phyloP scores from a whole-genome alignment of 2,329 filamentous ascomycete genomes.

The Geosmithia flava region DNA sequence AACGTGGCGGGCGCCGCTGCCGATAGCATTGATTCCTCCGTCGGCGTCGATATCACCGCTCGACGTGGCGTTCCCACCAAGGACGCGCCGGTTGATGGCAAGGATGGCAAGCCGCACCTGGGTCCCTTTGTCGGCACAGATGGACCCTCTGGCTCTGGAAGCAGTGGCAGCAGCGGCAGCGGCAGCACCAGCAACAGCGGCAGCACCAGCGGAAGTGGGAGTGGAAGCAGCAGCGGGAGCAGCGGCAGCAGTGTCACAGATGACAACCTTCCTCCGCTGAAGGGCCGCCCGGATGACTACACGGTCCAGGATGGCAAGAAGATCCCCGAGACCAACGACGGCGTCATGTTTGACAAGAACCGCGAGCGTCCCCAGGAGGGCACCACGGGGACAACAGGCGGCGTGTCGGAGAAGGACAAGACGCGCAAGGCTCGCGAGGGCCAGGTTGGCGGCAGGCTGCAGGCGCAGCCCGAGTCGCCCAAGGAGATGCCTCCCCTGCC shows the following conservation, averaged over 20 bases:
- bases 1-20: constrained; percentile 5
- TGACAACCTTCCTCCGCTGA: constrained; percentile 28
- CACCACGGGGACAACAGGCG: constrained; percentile 78
- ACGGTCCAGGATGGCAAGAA: constrained; percentile 45
- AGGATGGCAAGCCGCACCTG: constrained; percentile 85
- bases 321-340: constrained; percentile 55
- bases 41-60: constrained; percentile 15
- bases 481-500: constrained; percentile 77
- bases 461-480: constrained; percentile 70
- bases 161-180: constrained; percentile 8
- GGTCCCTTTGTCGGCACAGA: constrained; percentile 63
- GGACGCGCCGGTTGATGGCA: constrained; percentile 81
- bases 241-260: constrained; percentile 3
- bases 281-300: constrained; percentile 37
- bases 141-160: constrained; percentile 14
- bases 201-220: neutral
- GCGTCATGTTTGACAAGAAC: constrained; percentile 87
- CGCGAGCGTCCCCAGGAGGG: constrained; percentile 67
- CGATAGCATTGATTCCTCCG: constrained; percentile 12
- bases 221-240: neutral
- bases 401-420: constrained; percentile 79
- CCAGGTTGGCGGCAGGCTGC: constrained; percentile 48
- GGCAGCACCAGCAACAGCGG: neutral
- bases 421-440: constrained; percentile 56
- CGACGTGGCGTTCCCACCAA: constrained; percentile 38